A percentile compares a stretch with the other conserved stretches of the same genome.
phyloP scores from a whole-genome alignment of 2,329 filamentous ascomycete genomes.

The Colletotrichum sp. region DNA sequence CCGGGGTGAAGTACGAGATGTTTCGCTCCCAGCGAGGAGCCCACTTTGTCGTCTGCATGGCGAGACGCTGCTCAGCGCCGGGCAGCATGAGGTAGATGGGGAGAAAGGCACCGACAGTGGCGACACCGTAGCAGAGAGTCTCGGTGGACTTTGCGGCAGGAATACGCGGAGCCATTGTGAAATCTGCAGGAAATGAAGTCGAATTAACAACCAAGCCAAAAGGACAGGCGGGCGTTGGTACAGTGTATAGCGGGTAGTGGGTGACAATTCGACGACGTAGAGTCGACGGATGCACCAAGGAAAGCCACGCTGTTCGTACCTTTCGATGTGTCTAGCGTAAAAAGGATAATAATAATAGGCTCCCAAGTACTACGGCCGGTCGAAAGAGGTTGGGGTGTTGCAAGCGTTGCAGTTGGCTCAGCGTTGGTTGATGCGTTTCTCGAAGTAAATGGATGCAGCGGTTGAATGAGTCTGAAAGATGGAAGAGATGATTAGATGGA shows the following conservation, averaged over 20 bases:
- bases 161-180: conserved; percentile 48
- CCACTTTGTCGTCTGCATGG: conserved; percentile 61
- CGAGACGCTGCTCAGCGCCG: conserved; percentile 59
- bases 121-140: conserved; percentile 57
- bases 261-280: neutral
- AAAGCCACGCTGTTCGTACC: neutral
- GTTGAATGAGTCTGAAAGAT: neutral
- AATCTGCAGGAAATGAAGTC: neutral
- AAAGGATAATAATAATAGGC: neutral
- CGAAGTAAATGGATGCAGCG: neutral
- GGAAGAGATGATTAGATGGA: neutral
- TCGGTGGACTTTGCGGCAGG: conserved; percentile 54
- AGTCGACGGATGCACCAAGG: neutral
- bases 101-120: conserved; percentile 57
- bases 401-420: neutral
- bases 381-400: neutral
- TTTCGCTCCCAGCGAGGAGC: conserved; percentile 65
- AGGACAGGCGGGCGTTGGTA: neutral
- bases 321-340: neutral
- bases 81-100: conserved; percentile 64
- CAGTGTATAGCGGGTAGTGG: neutral
- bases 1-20: conserved; percentile 57
- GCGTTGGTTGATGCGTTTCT: neutral
- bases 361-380: neutral
- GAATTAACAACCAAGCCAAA: neutral